These are phyloP conservation scores for Brachypodium distachyon DNA, from an alignment of 202 grass and related monocot genomes.

Conservation along the genomic window DNA sequence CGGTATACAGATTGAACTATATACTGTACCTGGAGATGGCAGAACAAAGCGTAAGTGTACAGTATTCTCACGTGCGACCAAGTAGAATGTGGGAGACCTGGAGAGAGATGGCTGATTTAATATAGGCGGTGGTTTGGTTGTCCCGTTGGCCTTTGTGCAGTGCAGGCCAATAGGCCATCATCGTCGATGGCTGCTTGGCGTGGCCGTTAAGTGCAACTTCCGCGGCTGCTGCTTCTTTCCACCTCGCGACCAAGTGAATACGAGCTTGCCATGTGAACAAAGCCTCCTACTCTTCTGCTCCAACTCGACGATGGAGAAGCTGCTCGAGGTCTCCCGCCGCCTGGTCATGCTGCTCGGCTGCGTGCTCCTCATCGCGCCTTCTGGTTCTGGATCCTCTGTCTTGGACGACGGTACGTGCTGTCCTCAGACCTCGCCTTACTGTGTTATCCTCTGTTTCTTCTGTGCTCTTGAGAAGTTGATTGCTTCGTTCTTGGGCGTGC, in stretches of 20 bases:
- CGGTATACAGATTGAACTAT: background rate
- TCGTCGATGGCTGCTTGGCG: conserved; percentile 41
- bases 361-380: conserved; percentile 25
- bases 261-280: background rate
- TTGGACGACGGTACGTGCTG: conserved; percentile 56
- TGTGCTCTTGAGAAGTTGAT: background rate
- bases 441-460: background rate
- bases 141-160: background rate
- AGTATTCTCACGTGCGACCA: background rate
- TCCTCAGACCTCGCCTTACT: background rate
- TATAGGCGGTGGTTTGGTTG: conserved; percentile 24
- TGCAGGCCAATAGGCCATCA: background rate
- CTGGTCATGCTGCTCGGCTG: conserved; percentile 27
- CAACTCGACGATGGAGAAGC: conserved; percentile 15
- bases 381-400: conserved; percentile 1
- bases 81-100: too few relatives aligned
- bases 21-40: background rate
- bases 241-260: background rate
- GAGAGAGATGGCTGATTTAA: conserved; percentile 6
- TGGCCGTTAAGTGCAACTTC: conserved; percentile 47
- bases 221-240: background rate
- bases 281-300: background rate
- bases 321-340: conserved; percentile 33
- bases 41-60: background rate
- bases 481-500: background rate